Base-by-base conservation (phyloP, 2,329 filamentous ascomycete genomes). In the Botrytis hyacinthi region DNA sequence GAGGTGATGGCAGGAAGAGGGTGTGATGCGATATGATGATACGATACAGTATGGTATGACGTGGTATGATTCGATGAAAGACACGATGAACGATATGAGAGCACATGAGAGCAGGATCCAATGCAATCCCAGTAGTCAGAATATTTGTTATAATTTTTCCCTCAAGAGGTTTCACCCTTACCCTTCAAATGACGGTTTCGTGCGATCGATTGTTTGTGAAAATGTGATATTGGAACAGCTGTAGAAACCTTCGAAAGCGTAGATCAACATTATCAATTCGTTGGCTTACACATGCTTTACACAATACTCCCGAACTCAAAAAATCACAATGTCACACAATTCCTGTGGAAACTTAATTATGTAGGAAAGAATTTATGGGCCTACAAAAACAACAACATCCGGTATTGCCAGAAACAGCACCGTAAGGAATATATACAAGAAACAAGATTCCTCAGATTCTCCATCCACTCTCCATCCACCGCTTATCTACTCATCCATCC, bases 241-340 rank as follows among this genome's bases (percentile, higher is more conserved):
- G n/a, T 32, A 29, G 3, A 18, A 18, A 29, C 18, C 14, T 18
- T 7, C 6, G 18, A 14, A 1, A 7, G 51, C 3, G 6, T 57
- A 18, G n/a, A 18, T 1, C n/a, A 29, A 2, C 0, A 12, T 29
- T 18, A 7, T 29, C 14, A 29, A 18, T 18, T 29, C 5, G 4
- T 14, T 7, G 3, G 9, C 14, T 9, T 8, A 9, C 10, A 18
- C 3, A 4, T 32, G 3, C 10, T 7, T 57, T 29, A 14, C 14
- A 57, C n/a, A 32, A 12, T 29, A 16, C 26, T 57, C 6, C 14
- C 12, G 14, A 18, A n/a, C 14, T 4, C 51, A 57, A 57, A 57
- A 57, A 18, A 29, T 29, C 14, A 29, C 14, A 29, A n/a, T 29
- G 14, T 9, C 51, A 57, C 51, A 29, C 16, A 7, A 29, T 0